Percentiles rank a stretch among this genome's conserved stretches.
phyloP scores from a whole-genome alignment of 805 yeast species.

The Ogataea minuta region DNA sequence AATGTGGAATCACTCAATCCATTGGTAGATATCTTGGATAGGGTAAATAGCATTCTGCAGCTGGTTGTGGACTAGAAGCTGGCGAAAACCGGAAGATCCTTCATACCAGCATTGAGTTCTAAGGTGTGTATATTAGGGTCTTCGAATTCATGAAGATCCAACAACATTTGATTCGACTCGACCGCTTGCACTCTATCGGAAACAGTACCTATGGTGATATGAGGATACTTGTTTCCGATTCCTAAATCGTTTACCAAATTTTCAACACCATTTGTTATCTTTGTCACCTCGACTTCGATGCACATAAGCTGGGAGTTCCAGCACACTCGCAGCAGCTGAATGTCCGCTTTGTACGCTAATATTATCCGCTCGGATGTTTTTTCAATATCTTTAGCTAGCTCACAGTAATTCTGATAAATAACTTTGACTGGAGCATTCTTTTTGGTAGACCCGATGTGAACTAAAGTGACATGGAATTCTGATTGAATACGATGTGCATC shows the following conservation, averaged over 20 bases:
- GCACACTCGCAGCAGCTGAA: conserved; percentile 44
- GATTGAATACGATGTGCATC: conserved; percentile 42
- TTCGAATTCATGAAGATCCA: conserved; percentile 21
- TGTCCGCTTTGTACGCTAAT: conserved; percentile 32
- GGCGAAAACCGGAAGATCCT: conserved; percentile 23
- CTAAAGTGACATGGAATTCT: conserved; percentile 66
- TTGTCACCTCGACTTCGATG: conserved; percentile 42
- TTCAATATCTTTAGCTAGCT: conserved; percentile 9
- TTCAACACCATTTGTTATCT: conserved; percentile 12
- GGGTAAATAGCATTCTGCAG: conserved; percentile 22
- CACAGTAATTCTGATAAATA: conserved; percentile 22
- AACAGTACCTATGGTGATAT: conserved; percentile 71
- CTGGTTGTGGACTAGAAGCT: conserved; percentile 14
- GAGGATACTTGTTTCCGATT: conserved; percentile 49
- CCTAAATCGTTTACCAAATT: conserved; percentile 17
- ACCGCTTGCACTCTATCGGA: conserved; percentile 44
- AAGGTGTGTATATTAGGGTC: conserved; percentile 7
- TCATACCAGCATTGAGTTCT: conserved; percentile 13
- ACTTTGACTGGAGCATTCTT: conserved; percentile 11
- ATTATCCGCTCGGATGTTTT: conserved; percentile 6
- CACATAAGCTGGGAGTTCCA: conserved; percentile 56
- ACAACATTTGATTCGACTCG: conserved; percentile 47
- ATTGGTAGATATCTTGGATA: conserved; percentile 16
- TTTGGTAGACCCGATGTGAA: conserved; percentile 40
- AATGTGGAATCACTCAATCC: conserved; percentile 20